Base-by-base conservation (phyloP, 352 stramenopile genomes). In the Pythium monospermum region DNA sequence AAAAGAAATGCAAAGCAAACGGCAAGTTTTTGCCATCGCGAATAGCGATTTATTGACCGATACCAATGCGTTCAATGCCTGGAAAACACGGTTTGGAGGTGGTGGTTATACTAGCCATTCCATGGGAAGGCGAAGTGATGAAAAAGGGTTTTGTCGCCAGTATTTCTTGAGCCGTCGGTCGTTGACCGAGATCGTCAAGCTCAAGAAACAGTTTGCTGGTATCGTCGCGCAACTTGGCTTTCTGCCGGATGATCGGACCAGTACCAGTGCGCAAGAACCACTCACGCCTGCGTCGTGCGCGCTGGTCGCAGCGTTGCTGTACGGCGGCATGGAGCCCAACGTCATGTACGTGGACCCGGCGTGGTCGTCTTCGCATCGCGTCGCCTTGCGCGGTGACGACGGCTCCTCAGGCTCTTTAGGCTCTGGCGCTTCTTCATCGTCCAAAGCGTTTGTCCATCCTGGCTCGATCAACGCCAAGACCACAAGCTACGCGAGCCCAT, bases 281-380 rank as follows among this genome's bases (percentile, higher is more conserved):
- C 76, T 87, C 50, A 81, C 65, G n/a, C 33, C 48, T 11, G 63
- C 88, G 31, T 58, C 73, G 11, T 62, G 83, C 12, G 71, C 73
- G 7, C 66, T 89, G 27, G 53, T 94, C n/a, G 60, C 78, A 8
- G 69, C 78, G 1, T 57, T 93, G 13, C 42, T 96, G 8, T 91
- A 78, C 42, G 87, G 75, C 22, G 84, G 83, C 18, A 62, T 99
- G 25, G 87, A 95, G 31, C 95, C 95, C 12, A 97, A 98, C 61
- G 61, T 98, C 38, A 84, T 98, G 18, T 77, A 91, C 55, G 64
- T 74, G 22, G 73, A 87, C 40, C 54, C 64, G 4, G 48, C 73
- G 19, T 50, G 86, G 32, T 64, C 70, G 38, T 49, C 38, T 8
- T 42, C 45, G 0, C 26, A 53, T 22, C 44, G 58, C 6, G 40